Conservation (phyloP, 2,329 filamentous ascomycete species). For the Exophiala sp. region DNA sequence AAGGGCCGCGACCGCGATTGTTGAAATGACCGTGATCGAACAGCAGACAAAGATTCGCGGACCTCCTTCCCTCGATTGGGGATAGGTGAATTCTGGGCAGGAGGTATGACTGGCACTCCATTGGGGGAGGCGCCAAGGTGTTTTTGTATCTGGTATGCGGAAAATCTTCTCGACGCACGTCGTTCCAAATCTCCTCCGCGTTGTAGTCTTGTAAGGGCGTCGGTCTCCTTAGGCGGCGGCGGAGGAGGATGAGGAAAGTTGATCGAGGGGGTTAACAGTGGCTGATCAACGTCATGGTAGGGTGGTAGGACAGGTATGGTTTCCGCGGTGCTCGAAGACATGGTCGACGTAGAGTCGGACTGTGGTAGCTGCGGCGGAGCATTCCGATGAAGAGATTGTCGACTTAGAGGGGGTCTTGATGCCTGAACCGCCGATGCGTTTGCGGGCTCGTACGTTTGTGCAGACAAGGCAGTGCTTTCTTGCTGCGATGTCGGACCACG, state of each 20-base stretch:
- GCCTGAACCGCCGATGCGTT: conserved; percentile 3
- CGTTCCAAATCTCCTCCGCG: conserved; percentile 88
- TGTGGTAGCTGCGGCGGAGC: conserved; percentile 17
- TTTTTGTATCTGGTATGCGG: conserved; percentile 94
- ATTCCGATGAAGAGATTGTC: conserved; percentile 19
- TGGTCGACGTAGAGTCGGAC: conserved; percentile 47
- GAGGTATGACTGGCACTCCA: conserved; percentile 76
- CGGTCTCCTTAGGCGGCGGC: conserved; percentile 79
- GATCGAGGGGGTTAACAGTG: conserved; percentile 30
- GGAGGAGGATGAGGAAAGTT: conserved; percentile 71
- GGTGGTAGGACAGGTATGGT: conserved; percentile 71
- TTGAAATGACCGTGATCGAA: conserved; percentile 56
- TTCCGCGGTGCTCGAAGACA: conserved; percentile 74
- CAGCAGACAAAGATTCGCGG: conserved; percentile 76
- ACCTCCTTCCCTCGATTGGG: conserved; percentile 82
- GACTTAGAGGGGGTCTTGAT: conserved; percentile 6
- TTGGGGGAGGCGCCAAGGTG: conserved; percentile 77
- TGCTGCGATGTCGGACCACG: conserved; percentile 15
- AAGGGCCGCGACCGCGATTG: conserved; percentile 52
- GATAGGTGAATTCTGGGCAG: conserved; percentile 69
- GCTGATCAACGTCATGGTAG: conserved; percentile 61
- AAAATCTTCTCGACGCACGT: conserved; percentile 87
- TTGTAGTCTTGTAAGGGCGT: conserved; percentile 86
- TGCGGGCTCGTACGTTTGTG: conserved; percentile 1
- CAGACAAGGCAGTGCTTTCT: background rate